These are phyloP conservation scores for Naganishia friedmannii DNA, from an alignment of 768 basidiomycete species.

Conservation along the genomic window DNA sequence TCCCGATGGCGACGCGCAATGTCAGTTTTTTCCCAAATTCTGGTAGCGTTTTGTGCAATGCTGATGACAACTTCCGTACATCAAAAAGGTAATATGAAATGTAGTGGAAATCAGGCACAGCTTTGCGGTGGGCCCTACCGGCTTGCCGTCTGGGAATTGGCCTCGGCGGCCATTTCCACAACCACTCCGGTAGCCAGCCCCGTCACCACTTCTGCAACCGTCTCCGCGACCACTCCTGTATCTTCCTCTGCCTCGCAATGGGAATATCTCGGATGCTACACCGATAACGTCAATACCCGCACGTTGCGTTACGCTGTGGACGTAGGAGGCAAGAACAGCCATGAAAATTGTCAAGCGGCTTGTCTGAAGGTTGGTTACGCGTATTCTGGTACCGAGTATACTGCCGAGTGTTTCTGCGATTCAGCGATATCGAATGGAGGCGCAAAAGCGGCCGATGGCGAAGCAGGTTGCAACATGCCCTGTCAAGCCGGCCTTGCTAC, in stretches of 20 bases:
- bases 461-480: conserved; percentile 64
- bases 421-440: conserved; percentile 64
- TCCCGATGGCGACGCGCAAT: conserved; percentile 19
- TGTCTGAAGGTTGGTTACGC: conserved; percentile 9
- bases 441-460: conserved; percentile 51
- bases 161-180: neutral
- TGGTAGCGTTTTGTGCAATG: no score
- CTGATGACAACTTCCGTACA: no score
- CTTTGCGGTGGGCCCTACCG: neutral
- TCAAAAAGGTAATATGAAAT: neutral
- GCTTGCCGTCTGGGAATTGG: neutral
- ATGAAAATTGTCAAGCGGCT: conserved; percentile 12
- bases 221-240: neutral
- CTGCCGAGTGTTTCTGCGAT: conserved; percentile 56
- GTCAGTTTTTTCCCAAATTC: neutral
- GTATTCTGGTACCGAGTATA: conserved; percentile 17
- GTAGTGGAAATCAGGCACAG: neutral
- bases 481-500: conserved; percentile 63
- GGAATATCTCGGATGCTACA: conserved; percentile 18
- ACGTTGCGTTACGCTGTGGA: conserved; percentile 24
- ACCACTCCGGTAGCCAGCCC: conserved; percentile 31
- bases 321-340: conserved; percentile 9
- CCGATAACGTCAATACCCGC: conserved; percentile 26
- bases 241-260: neutral
- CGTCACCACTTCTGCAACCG: conserved; percentile 28